Evolutionary conservation across 768 basidiomycete species (phyloP).

Genomic region (Roridomyces roridus): DNA sequence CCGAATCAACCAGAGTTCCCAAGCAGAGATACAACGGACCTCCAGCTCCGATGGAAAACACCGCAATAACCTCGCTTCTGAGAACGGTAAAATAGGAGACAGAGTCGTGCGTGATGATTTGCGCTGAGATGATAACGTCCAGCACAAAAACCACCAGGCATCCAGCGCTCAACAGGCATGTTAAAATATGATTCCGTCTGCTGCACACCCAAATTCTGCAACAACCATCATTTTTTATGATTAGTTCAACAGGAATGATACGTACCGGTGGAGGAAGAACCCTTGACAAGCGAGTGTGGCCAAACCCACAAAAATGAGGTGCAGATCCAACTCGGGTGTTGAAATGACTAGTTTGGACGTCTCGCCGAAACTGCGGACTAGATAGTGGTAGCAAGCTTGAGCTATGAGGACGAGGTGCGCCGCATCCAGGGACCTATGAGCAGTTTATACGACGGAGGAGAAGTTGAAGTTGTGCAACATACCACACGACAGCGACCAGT

Average conservation of each 20-base stretch:
- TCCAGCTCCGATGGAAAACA: conserved; percentile 8
- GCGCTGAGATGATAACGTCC: conserved; percentile 1
- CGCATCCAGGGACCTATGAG: conserved; percentile 14
- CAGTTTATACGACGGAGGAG: neutral
- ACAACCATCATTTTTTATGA: neutral
- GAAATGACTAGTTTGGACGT: neutral
- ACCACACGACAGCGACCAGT: conserved; percentile 15
- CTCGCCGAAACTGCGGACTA: conserved; percentile 19
- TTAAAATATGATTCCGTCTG: conserved; percentile 7
- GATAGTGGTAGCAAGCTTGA: conserved; percentile 21
- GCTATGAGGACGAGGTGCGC: conserved; percentile 22
- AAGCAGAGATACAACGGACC: neutral
- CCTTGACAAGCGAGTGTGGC: conserved; percentile 15
- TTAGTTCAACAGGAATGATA: neutral
- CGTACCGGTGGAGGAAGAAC: conserved; percentile 19
- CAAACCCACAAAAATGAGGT: conserved; percentile 15
- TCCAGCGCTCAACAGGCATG: neutral
- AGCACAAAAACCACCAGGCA: conserved; percentile 1
- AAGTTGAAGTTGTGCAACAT: neutral
- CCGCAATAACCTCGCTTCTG: conserved; percentile 1
- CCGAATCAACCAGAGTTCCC: neutral
- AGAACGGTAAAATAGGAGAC: conserved; percentile 5
- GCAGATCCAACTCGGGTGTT: conserved; percentile 7
- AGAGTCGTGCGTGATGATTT: neutral
- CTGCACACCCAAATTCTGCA: conserved; percentile 20